phyloP scores from a whole-genome alignment of 257 asterid genomes.

The Anisodus tanguticus region DNA sequence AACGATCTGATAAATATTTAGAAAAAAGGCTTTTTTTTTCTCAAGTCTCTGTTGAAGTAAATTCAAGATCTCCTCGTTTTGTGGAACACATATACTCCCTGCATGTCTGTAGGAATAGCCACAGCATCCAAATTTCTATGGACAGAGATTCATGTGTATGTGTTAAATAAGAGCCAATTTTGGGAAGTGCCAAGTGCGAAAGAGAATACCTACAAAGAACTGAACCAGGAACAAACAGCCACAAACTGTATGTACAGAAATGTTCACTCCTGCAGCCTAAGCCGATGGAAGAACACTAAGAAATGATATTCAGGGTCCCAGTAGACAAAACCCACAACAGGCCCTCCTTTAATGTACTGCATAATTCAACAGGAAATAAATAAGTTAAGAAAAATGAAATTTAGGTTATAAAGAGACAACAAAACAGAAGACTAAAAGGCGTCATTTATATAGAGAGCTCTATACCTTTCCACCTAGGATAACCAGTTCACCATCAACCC shows the following conservation, averaged over 20 bases:
- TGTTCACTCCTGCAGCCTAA: slow-evolving; percentile 70
- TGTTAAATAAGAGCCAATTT: not conserved
- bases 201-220: slow-evolving; percentile 48
- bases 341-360: slow-evolving; percentile 94
- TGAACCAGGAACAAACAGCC: slow-evolving; percentile 37
- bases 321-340: slow-evolving; percentile 91
- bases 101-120: not conserved
- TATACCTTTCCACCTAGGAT: slow-evolving; percentile 91
- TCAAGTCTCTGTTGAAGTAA: not conserved
- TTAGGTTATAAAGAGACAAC: slow-evolving; percentile 14
- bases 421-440: not conserved
- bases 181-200: not conserved
- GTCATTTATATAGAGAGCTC: slow-evolving; percentile 26
- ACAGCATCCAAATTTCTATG: not conserved
- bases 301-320: slow-evolving; percentile 92
- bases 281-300: slow-evolving; percentile 84
- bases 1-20: not conserved
- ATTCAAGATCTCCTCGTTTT: not conserved
- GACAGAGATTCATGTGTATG: not conserved
- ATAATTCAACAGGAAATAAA: slow-evolving; percentile 34
- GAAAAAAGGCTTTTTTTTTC: not conserved
- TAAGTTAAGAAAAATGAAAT: slow-evolving; percentile 11
- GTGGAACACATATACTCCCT: not conserved
- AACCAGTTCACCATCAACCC: slow-evolving; percentile 99
- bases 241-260: slow-evolving; percentile 37